These are phyloP conservation scores for Isatis lusitanica DNA, from an alignment of 441 rosid genomes.

Conservation along the genomic window DNA sequence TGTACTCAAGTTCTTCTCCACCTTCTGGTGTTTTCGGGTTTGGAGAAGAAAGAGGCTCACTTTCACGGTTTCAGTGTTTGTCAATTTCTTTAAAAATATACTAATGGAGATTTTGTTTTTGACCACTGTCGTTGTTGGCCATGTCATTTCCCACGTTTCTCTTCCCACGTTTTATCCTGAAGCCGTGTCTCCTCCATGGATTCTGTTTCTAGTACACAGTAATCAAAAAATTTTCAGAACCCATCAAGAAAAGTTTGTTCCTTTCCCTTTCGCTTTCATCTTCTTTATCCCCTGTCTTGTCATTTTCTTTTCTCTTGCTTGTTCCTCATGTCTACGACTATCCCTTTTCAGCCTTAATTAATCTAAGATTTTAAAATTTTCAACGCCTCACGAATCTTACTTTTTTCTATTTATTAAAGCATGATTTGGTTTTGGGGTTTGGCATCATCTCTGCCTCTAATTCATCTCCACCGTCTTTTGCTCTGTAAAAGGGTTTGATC, in stretches of 20 bases:
- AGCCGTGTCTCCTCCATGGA: conserved; percentile 23
- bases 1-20: neutral
- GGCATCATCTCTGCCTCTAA: conserved; percentile 25
- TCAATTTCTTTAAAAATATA: neutral
- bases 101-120: conserved; percentile 17
- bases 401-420: neutral
- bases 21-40: neutral
- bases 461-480: conserved; percentile 24
- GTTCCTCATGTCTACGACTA: conserved; percentile 5
- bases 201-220: neutral
- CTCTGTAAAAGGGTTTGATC: conserved; percentile 25
- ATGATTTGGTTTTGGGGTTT: conserved; percentile 28
- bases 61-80: conserved; percentile 3
- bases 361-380: neutral
- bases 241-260: conserved; percentile 20
- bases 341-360: neutral
- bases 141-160: conserved; percentile 27
- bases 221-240: neutral
- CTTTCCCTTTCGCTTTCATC: conserved; percentile 1
- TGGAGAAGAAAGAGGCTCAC: neutral
- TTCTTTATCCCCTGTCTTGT: neutral
- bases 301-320: conserved; percentile 14
- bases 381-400: conserved; percentile 20
- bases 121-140: conserved; percentile 12
- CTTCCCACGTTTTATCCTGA: neutral